Conservation (phyloP, 2,329 filamentous ascomycete species). For the Claviceps capensis region DNA sequence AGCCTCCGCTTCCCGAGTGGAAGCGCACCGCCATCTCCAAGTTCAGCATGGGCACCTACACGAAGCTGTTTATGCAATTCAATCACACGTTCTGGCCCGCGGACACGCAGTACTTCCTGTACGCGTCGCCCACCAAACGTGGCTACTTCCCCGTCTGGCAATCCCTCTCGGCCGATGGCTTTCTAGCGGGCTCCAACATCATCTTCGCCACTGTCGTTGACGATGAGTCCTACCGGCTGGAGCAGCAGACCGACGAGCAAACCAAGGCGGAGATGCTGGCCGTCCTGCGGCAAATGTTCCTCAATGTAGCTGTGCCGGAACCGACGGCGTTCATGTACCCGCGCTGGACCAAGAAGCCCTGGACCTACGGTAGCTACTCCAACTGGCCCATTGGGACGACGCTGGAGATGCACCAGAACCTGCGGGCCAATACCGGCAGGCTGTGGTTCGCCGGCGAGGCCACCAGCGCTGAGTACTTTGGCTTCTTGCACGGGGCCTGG, state of each 20-base stretch:
- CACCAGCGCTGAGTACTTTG: conserved; percentile 48
- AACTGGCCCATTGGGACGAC: conserved; percentile 54
- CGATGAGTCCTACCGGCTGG: conserved; percentile 41
- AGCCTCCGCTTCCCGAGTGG: conserved; percentile 46
- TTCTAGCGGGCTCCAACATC: conserved; percentile 47
- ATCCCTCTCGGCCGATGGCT: conserved; percentile 42
- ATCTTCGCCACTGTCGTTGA: conserved; percentile 51
- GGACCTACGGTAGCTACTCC: conserved; percentile 47
- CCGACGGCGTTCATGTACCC: conserved; percentile 49
- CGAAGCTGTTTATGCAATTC: conserved; percentile 60
- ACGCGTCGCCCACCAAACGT: conserved; percentile 26
- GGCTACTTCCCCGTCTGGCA: conserved; percentile 47
- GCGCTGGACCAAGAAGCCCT: conserved; percentile 17
- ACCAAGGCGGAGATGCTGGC: conserved; percentile 43
- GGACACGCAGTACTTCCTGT: conserved; percentile 29
- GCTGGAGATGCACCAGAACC: conserved; percentile 52
- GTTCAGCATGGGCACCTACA: conserved; percentile 59
- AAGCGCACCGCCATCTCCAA: conserved; percentile 49
- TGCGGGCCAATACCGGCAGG: conserved; percentile 47
- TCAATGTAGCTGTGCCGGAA: conserved; percentile 39
- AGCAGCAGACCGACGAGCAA: conserved; percentile 43
- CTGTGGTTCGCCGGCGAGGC: conserved; percentile 55
- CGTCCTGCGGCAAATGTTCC: conserved; percentile 49
- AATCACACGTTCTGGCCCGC: conserved; percentile 49
- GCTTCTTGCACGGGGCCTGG: conserved; percentile 50